Evolutionary conservation across 2,329 filamentous ascomycete species (phyloP), one percentile per base, ranked within the genome.

Genomic region (Cytospora leucostoma): DNA sequence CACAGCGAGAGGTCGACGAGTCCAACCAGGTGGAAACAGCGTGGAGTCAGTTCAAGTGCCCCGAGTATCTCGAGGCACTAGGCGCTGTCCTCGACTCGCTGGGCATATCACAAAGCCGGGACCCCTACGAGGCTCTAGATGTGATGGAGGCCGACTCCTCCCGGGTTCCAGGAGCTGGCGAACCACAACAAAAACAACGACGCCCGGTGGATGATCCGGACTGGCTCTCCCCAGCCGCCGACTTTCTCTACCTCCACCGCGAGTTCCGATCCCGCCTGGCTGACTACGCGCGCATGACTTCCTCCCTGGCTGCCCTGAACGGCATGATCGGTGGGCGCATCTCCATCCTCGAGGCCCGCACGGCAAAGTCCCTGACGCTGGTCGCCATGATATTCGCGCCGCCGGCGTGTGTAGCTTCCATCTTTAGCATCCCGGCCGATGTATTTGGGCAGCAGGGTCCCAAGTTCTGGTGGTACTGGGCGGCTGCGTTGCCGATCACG

Each of bases 221-320:
- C 47, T 64, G 62, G 62, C 47, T n/a, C 2, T 54, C 58, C 33
- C 56, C 58, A 0, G 19, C 32, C n/a, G 32, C 53, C 2, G 58
- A 64, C 33, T 52, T 61, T 33, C 49, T 64, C 0, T 64, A 54
- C 37, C 58, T 64, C 7, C 62, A 64, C 17, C 62, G 58, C 7
- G 58, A 61, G 10, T 61, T 61, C 19, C 53, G 62, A 11, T 55
- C 37, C 12, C 58, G 51, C 35, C 62, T 64, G 5, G 58, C 58
- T 10, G 62, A 64, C 32, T 64, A 61, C 15, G 62, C 58, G 7
- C 58, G 62, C 19, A 61, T 64, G 58, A 61, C 53, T 21, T 64
- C 67, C 3, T 66, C 66, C 8, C 53, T 68, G 19, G 68, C 75
- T 12, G 67, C 77, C 35, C 54, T 64, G 5, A 57, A 61, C 21